Conservation (phyloP, 306 rosid species). For the Delonix regia region DNA sequence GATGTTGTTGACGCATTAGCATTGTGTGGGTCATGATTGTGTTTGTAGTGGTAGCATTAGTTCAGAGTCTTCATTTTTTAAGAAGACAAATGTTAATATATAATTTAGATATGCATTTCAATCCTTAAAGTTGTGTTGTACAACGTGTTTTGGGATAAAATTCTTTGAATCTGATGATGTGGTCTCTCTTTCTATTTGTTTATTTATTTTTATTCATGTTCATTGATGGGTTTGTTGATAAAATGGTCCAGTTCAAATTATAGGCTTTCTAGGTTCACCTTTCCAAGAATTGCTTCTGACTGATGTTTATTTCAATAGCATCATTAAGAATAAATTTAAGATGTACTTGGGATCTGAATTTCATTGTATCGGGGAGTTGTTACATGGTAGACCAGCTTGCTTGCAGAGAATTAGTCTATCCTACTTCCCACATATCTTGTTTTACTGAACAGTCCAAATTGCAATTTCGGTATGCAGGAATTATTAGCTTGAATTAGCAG, state of each 20-base stretch:
- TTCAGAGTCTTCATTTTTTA: background rate
- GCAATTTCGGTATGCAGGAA: background rate
- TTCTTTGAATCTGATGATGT: background rate
- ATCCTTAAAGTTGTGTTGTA: background rate
- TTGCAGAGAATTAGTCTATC: background rate
- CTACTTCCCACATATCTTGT: background rate
- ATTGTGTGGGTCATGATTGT: slow-evolving; percentile 2
- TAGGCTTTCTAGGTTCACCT: background rate
- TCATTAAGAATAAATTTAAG: background rate
- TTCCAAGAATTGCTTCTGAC: background rate
- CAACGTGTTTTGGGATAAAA: background rate
- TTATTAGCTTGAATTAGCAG: background rate
- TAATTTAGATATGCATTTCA: background rate
- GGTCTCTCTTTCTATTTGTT: background rate
- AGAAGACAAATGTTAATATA: background rate
- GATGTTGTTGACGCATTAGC: slow-evolving; percentile 11
- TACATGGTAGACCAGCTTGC: background rate
- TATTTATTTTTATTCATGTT: background rate
- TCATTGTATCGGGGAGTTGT: background rate
- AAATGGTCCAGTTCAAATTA: background rate
- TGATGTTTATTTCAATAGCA: background rate
- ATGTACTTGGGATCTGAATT: background rate
- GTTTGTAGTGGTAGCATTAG: background rate
- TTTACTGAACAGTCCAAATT: background rate
- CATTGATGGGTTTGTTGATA: background rate